Evolutionary conservation across 2,329 filamentous ascomycete species (phyloP), one percentile per base, ranked within the genome.

Genomic region (Pseudogymnoascus sp.): DNA sequence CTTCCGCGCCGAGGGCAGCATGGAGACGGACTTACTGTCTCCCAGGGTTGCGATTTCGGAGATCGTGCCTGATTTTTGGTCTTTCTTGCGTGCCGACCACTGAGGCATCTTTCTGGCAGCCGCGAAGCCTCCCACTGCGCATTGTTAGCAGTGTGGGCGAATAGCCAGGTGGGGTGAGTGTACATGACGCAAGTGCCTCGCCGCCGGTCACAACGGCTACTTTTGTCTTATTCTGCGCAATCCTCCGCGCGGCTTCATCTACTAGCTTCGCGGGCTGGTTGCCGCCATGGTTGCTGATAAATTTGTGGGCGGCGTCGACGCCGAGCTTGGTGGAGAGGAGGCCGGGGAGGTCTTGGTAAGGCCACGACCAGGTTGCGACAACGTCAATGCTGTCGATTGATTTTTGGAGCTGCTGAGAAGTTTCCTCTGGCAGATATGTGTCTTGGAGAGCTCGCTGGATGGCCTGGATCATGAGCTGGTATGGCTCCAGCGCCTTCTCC

Each of bases 311-410:
- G 0, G 81, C 76, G 2, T 77, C 71, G 3, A 83, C 74, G 0
- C 76, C 77, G 2, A 88, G 72, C 38, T 76, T 78, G 40, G 79
- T 67, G 0, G 80, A 76, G 5, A 89, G 70, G 1, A 84, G 73
- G 4, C 76, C 77, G 0, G 85, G 83, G 1, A 88, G 72, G 69
- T 88, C 81, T 1, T 77, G 73, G 69, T 88, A 88, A 0, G 82
- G 80, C 86, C 86, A 88, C 0, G 86, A 87, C 86, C 86, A 89
- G 0, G 83, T 83, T 42, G 78, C 79, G 9, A 88, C 84, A 3
- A 87, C 79, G 47, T 81, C 77, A 53, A 89, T 76, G 67, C 81
- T 83, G 69, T 88, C 85, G 62, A 87, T 80, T 0, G 73, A 72
- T 0, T 74, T 68, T 65, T 77, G 77, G 0, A 87, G 70, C 0